Evolutionary conservation across 495 filamentous ascomycete species (phyloP).

Genomic region (Aspergillus baeticus): DNA sequence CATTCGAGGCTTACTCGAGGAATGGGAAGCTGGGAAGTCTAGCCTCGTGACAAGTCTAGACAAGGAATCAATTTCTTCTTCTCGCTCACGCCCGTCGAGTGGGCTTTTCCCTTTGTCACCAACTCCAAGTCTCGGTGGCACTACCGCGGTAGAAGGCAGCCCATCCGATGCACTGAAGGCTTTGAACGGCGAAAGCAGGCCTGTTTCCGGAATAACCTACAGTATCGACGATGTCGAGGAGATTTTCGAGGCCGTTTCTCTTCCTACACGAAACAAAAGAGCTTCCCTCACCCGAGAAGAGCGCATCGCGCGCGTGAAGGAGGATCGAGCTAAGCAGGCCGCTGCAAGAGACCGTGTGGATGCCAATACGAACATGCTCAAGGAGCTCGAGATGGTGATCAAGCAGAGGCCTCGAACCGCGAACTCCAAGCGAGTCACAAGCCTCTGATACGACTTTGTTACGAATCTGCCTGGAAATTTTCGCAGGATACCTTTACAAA

Average conservation of each 20-base stretch:
- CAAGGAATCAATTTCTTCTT: constrained; percentile 41
- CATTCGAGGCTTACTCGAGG: constrained; percentile 75
- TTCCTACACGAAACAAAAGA: constrained; percentile 62
- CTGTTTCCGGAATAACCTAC: constrained; percentile 30
- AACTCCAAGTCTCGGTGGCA: constrained; percentile 74
- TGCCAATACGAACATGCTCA: constrained; percentile 82
- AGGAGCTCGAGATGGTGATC: constrained; percentile 86
- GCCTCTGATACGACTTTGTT: constrained; percentile 31
- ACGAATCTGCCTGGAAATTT: neutral
- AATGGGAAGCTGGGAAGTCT: constrained; percentile 86
- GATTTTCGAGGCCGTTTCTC: constrained; percentile 85
- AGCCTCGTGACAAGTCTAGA: constrained; percentile 74
- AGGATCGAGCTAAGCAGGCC: constrained; percentile 73
- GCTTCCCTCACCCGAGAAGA: constrained; percentile 81
- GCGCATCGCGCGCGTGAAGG: constrained; percentile 81
- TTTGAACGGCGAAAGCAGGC: constrained; percentile 61
- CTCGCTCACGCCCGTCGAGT: constrained; percentile 67
- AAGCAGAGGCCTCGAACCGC: constrained; percentile 60
- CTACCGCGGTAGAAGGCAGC: constrained; percentile 82
- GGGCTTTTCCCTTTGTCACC: constrained; percentile 75
- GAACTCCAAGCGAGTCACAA: constrained; percentile 49
- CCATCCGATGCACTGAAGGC: constrained; percentile 73
- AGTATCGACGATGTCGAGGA: constrained; percentile 65
- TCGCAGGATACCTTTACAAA: constrained; percentile 1
- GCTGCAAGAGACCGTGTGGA: constrained; percentile 67